Evolutionary conservation across 768 basidiomycete species (phyloP), one percentile per base, ranked within the genome.

Genomic region (Pulveroboletus sp.): DNA sequence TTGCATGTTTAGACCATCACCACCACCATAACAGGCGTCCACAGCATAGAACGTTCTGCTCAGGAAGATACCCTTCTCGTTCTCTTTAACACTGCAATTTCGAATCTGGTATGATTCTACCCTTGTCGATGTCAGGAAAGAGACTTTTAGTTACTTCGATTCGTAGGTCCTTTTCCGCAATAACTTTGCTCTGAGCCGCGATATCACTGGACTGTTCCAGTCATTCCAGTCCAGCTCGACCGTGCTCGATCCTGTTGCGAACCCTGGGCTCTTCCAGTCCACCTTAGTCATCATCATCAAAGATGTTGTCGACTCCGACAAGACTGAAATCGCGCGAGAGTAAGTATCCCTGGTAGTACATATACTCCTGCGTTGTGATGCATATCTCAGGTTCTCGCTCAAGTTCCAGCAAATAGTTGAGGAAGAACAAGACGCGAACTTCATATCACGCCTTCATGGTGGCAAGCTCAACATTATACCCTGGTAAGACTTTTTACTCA

Each of bases 21-120:
- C 5, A 17, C 19, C 17, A n/a, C 5, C 1, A 42, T 27, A 4
- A n/a, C 51, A 82, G 82, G 80, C 37, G 80, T 84, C 0, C 80
- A 82, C 57, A 81, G 78, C 37, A 80, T 84, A 45, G 82, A 84
- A 51, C 71, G 81, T 4, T 82, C 81, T 2, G 68, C 77, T 6
- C 80, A 84, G 59, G 83, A 84, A 60, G 83, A 84, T 36, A 80
- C 78, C 0, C 69, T 84, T 8, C 71, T 84, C 0, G 82, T 84
- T 11, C 66, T 84, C 5, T 84, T 84, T 60, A 84, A 84, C 48
- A 78, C 80, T 1, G 83, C 82, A 2, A 75, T 84, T 17, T 84
- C 82, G 2, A 84, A 84, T 54, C 54, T 83, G 40, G 82, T 82
- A 51, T 7, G 72, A n/a, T 44, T 51, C 17, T 67, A 21, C 4